Evolutionary conservation across 2,329 filamentous ascomycete species (phyloP).

Genomic region (Neofusicoccum ribis): DNA sequence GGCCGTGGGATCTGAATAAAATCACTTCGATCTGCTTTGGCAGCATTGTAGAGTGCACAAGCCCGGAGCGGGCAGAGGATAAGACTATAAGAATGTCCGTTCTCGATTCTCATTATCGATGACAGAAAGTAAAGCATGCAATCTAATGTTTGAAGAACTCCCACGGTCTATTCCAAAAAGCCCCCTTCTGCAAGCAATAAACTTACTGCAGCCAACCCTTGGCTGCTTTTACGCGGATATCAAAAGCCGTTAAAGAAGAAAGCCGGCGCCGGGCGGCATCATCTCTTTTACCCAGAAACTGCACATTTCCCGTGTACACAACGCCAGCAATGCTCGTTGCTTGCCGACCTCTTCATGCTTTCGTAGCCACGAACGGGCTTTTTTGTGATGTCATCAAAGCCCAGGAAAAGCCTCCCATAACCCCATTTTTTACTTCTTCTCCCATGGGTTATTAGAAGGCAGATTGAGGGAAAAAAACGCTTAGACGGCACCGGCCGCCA

Average conservation of each 20-base stretch:
- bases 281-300: not conserved
- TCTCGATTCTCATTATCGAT: not conserved
- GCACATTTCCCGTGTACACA: conserved; percentile 2
- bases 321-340: conserved; percentile 11
- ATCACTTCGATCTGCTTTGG: too few species aligned
- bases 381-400: conserved; percentile 9
- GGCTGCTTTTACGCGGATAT: not conserved
- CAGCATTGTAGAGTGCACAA: too few species aligned
- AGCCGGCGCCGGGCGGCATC: conserved; percentile 15
- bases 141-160: conserved; percentile 10
- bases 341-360: conserved; percentile 18
- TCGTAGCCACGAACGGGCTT: conserved; percentile 12
- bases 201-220: not conserved
- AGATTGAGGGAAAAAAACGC: not conserved
- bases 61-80: too few species aligned
- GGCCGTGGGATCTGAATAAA: not conserved
- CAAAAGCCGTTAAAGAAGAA: conserved; percentile 13
- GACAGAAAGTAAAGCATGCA: not conserved
- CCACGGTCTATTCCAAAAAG: conserved; percentile 6
- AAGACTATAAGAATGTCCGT: not conserved
- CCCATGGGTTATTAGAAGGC: not conserved
- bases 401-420: not conserved
- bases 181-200: not conserved
- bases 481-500: conserved; percentile 82
- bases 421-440: not conserved